Evolutionary conservation across 495 filamentous ascomycete genomes (phyloP), one percentile per base, ranked within the genome.

Genomic region (Aspergillus nanangensis): DNA sequence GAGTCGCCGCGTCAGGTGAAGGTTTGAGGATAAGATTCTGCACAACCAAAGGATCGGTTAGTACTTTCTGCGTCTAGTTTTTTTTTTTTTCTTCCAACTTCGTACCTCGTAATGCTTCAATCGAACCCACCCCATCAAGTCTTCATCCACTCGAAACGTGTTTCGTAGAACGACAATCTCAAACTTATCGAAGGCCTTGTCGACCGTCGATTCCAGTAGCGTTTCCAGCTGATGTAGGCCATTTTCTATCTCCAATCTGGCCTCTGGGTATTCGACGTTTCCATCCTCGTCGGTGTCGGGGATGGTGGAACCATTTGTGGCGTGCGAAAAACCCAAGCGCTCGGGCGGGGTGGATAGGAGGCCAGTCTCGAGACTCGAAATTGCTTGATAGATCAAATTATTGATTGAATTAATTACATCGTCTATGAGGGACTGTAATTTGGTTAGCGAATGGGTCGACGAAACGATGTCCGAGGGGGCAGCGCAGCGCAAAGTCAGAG

Each of bases 401-500:
- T 97, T 97, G 56, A 96, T 81, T 48, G 83, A 83, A 73, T 98
- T 96, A 70, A 97, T 95, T 50, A 98, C 87, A 61, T 97, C 93
- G 76, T 98, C 93, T 61, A 98, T 83, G 18, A 98, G 79, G 49
- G 85, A 85, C 91, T 95, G 49, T 44, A 38, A 17, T 37, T 15
- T 10, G 25, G 50, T 62, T 39, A 64, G 65, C n/a, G n/a, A n/a
- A n/a, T n/a, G n/a, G n/a, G n/a, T n/a, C n/a, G n/a, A n/a, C n/a
- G n/a, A n/a, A n/a, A n/a, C n/a, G n/a, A n/a, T n/a, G n/a, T n/a
- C n/a, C n/a, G n/a, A n/a, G n/a, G n/a, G n/a, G n/a, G n/a, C n/a
- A n/a, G n/a, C n/a, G n/a, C n/a, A n/a, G n/a, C n/a, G n/a, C n/a
- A n/a, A n/a, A n/a, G n/a, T n/a, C n/a, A n/a, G n/a, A n/a, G n/a